phyloP scores from a whole-genome alignment of 1,284 basidiomycete genomes.

The Athelia psychrophila region DNA sequence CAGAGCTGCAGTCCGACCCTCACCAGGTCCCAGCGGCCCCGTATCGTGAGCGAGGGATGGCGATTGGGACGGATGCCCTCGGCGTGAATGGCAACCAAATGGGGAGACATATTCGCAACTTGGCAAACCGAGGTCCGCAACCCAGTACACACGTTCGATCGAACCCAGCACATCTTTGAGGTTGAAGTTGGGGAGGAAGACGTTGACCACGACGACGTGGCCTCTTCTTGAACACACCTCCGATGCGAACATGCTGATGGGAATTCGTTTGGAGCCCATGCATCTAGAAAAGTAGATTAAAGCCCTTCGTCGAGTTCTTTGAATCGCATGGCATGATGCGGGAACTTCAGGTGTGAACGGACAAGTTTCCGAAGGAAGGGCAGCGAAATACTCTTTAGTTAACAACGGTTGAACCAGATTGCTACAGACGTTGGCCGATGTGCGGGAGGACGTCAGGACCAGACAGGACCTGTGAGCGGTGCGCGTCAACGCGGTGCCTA shows the following conservation, averaged over 20 bases:
- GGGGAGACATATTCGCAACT: conserved; percentile 81
- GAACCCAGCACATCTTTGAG: conserved; percentile 70
- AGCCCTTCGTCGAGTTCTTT: too few relatives aligned
- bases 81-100: conserved; percentile 60
- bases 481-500: conserved; percentile 75
- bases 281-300: conserved; percentile 85
- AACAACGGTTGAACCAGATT: conserved; percentile 65
- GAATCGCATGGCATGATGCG: conserved; percentile 45
- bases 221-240: conserved; percentile 52
- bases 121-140: too few relatives aligned
- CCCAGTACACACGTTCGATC: conserved; percentile 66
- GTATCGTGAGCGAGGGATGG: conserved; percentile 22
- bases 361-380: conserved; percentile 35
- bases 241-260: conserved; percentile 74
- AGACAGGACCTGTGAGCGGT: conserved; percentile 70
- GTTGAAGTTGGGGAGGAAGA: conserved; percentile 67
- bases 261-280: conserved; percentile 78
- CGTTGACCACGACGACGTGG: conserved; percentile 80
- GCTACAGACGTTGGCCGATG: conserved; percentile 78
- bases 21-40: conserved; percentile 18
- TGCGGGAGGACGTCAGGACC: conserved; percentile 61
- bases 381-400: conserved; percentile 54
- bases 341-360: conserved; percentile 29
- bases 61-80: conserved; percentile 36
- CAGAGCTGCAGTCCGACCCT: conserved; percentile 80